phyloP scores from a whole-genome alignment of 768 basidiomycete genomes.

The Xerocomellus intermedius region DNA sequence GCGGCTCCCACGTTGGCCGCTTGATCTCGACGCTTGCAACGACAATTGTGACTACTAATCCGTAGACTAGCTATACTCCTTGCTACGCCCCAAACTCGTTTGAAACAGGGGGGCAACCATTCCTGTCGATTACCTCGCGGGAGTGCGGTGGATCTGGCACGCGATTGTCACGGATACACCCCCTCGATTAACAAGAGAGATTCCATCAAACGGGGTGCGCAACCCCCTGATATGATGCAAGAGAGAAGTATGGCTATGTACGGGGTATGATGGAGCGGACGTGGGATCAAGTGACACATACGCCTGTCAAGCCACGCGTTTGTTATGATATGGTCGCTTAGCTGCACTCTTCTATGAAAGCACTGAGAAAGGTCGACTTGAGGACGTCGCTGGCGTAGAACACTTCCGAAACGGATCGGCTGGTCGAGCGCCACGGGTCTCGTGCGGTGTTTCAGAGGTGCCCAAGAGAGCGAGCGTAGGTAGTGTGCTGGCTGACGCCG shows the following conservation, averaged over 20 bases:
- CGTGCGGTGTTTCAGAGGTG: conserved; percentile 2
- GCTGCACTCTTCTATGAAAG: neutral
- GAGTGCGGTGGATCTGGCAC: neutral
- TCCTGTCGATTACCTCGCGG: neutral
- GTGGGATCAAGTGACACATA: too few relatives aligned
- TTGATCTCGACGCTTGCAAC: too few relatives aligned
- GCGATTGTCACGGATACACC: neutral
- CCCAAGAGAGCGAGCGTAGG: neutral
- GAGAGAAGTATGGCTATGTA: neutral
- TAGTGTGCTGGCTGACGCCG: neutral
- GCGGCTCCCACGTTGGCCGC: neutral
- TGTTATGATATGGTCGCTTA: too few relatives aligned
- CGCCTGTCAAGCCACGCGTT: too few relatives aligned
- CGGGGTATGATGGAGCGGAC: too few relatives aligned
- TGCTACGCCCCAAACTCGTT: too few relatives aligned
- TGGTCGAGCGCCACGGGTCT: too few relatives aligned
- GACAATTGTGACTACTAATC: neutral
- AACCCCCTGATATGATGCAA: neutral
- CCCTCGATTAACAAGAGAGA: neutral
- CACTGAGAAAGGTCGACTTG: too few relatives aligned
- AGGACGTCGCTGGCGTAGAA: neutral
- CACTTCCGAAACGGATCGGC: conserved; percentile 3
- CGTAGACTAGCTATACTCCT: neutral
- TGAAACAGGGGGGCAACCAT: neutral
- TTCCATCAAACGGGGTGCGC: neutral